These are phyloP conservation scores for Backusella tarrabulga DNA, from an alignment of 192 early-diverging fungal genomes.

Conservation along the genomic window DNA sequence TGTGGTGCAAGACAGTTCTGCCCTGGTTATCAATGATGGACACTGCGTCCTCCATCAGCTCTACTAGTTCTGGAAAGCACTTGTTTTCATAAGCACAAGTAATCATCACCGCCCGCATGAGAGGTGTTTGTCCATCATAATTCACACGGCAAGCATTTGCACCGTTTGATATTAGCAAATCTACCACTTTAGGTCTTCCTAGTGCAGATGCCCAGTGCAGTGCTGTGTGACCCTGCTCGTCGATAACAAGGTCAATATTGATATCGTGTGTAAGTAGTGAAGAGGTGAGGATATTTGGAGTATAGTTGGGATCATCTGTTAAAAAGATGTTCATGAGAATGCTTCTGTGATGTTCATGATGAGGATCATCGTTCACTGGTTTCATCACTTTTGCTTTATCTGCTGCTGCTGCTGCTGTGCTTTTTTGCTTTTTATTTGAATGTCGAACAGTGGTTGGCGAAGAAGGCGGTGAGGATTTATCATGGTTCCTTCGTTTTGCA, in stretches of 20 bases:
- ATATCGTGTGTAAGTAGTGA: conserved; percentile 42
- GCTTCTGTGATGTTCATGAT: conserved; percentile 63
- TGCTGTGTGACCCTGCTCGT: conserved; percentile 93
- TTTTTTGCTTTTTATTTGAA: not conserved
- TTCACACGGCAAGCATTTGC: conserved; percentile 72
- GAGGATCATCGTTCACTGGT: not conserved
- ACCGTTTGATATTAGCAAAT: conserved; percentile 74
- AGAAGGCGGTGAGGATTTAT: conserved; percentile 6
- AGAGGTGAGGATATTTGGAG: conserved; percentile 57
- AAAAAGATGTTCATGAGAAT: conserved; percentile 86
- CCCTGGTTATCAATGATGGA: conserved; percentile 67
- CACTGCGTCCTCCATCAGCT: conserved; percentile 73
- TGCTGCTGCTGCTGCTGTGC: no score
- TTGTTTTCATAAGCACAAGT: conserved; percentile 80
- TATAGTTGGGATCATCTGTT: conserved; percentile 59
- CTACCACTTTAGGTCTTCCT: conserved; percentile 70
- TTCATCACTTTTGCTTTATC: not conserved
- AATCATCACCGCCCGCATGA: conserved; percentile 85
- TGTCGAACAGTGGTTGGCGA: not conserved
- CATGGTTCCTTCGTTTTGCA: not conserved
- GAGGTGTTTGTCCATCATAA: conserved; percentile 80
- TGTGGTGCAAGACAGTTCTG: conserved; percentile 90
- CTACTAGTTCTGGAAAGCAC: conserved; percentile 74
- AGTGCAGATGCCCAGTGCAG: conserved; percentile 97
- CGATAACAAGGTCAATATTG: conserved; percentile 83